phyloP scores from a whole-genome alignment of 1,284 basidiomycete genomes.

The Microbotryum lychnidis-dioicae region DNA sequence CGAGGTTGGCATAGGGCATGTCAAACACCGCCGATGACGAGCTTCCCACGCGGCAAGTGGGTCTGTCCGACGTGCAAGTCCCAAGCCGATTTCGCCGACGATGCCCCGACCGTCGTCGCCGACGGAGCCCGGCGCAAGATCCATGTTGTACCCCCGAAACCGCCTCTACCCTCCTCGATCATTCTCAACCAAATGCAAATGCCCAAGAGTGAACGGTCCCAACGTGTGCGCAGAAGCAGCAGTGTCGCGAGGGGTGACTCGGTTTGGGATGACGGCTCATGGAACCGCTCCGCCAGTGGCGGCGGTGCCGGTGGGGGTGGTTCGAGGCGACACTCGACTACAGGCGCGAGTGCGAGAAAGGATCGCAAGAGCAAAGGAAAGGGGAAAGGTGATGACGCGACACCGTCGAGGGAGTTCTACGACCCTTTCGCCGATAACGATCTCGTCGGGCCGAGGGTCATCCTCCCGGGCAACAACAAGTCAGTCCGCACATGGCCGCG shows the following conservation, averaged over 20 bases:
- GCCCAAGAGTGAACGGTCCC: not conserved
- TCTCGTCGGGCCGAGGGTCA: no score
- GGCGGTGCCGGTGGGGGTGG: no score
- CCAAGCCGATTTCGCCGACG: conserved; percentile 3
- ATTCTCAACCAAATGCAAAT: no score
- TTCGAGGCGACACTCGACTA: not conserved
- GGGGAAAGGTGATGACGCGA: no score
- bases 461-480: no score
- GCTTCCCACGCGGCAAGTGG: conserved; percentile 15
- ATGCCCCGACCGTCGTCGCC: not conserved
- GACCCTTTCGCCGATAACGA: no score
- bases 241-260: no score
- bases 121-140: not conserved
- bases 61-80: conserved; percentile 51
- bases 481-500: no score
- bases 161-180: not conserved
- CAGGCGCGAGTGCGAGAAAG: conserved; percentile 1
- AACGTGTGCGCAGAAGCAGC: not conserved
- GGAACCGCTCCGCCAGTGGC: no score
- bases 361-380: no score
- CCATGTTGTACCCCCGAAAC: not conserved
- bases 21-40: conserved; percentile 52
- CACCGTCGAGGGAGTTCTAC: no score
- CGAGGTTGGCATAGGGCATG: conserved; percentile 93
- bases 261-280: no score